Conservation (phyloP, 805 yeast genomes). For the Ogataea sp. region DNA sequence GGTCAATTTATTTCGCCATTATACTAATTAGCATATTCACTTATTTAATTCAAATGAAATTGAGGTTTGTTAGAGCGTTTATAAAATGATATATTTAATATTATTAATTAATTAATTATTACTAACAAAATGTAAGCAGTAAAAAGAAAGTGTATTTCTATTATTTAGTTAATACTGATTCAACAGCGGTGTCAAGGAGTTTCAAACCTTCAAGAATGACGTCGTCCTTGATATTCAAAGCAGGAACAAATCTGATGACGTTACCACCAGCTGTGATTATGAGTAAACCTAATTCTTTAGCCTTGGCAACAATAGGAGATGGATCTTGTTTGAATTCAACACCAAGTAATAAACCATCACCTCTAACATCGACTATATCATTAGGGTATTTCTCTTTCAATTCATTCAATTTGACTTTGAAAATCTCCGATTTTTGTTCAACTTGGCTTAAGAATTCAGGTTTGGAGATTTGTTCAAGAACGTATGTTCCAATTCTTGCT, state of each 20-base stretch:
- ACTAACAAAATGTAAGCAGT: no score
- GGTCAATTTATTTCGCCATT: background rate
- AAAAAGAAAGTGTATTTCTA: no score
- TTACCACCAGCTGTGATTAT: conserved; percentile 90
- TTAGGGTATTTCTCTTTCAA: conserved; percentile 51
- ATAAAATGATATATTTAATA: no score
- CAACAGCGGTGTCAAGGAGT: conserved; percentile 53
- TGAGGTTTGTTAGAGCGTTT: no score
- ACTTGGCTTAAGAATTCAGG: conserved; percentile 55
- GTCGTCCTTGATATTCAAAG: conserved; percentile 71
- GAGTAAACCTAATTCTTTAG: conserved; percentile 74
- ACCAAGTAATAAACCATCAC: conserved; percentile 85
- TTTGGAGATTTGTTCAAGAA: conserved; percentile 59
- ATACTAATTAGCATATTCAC: no score
- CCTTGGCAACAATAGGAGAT: conserved; percentile 49
- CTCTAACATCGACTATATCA: conserved; percentile 64
- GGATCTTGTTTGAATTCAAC: conserved; percentile 68
- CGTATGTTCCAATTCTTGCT: conserved; percentile 70
- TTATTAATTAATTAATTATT: no score
- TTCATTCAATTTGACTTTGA: conserved; percentile 40
- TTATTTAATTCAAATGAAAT: no score
- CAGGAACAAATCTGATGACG: conserved; percentile 87
- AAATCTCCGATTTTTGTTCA: conserved; percentile 46
- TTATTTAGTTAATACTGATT: conserved; percentile 16
- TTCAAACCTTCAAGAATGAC: conserved; percentile 64